A percentile compares a stretch with the other conserved stretches of the same genome.
phyloP scores from a whole-genome alignment of 1,284 basidiomycete species.

The Chalciporus piperatoides region DNA sequence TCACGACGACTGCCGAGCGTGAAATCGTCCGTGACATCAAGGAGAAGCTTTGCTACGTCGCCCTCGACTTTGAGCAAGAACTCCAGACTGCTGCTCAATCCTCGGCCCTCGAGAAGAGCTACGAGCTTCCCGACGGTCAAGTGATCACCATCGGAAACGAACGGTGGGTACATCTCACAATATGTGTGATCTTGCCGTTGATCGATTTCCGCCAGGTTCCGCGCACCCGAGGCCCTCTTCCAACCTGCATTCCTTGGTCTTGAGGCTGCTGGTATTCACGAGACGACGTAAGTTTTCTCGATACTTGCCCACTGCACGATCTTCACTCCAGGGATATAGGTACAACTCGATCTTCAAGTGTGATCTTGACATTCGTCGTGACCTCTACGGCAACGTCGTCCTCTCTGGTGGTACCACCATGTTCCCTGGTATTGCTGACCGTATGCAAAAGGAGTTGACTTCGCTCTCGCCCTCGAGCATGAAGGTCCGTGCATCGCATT shows the following conservation, averaged over 20 bases:
- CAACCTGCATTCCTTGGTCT: constrained; percentile 92
- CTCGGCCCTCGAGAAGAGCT: constrained; percentile 90
- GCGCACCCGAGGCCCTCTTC: constrained; percentile 96
- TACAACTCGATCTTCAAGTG: constrained; percentile 89
- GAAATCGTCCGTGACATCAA: constrained; percentile 98
- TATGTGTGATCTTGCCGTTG: constrained; percentile 1
- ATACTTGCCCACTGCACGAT: not conserved
- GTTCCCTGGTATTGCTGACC: constrained; percentile 96
- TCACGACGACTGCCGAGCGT: constrained; percentile 91
- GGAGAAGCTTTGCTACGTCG: constrained; percentile 98
- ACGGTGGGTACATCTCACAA: constrained; percentile 47
- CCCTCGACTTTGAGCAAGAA: constrained; percentile 96
- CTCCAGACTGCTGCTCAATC: constrained; percentile 91
- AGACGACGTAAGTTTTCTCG: constrained; percentile 70
- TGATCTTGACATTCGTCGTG: constrained; percentile 81
- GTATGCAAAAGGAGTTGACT: constrained; percentile 98
- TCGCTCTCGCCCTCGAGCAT: constrained; percentile 75
- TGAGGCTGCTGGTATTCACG: constrained; percentile 93
- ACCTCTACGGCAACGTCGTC: constrained; percentile 92
- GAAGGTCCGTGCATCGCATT: constrained; percentile 58
- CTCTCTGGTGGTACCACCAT: constrained; percentile 96
- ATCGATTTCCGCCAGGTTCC: constrained; percentile 60
- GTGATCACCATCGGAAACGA: constrained; percentile 97
- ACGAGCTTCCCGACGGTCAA: constrained; percentile 95
- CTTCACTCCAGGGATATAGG: constrained; percentile 34